Percentiles rank a stretch among this genome's conserved stretches.
These are phyloP conservation scores for Pholiota microspora DNA, from an alignment of 768 basidiomycete species.

Conservation along the genomic window DNA sequence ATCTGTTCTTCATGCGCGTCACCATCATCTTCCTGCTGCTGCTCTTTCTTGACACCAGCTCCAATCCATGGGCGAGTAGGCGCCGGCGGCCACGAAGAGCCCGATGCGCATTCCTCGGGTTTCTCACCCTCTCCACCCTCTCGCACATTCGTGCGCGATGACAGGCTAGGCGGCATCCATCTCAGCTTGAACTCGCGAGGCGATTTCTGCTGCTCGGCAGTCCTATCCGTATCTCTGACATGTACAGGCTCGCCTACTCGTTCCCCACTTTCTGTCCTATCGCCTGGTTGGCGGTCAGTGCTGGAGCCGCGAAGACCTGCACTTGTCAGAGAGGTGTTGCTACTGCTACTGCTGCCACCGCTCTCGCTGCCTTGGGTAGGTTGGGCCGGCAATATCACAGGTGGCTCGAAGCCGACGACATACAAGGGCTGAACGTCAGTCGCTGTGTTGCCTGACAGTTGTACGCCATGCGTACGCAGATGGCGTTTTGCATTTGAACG, in stretches of 20 bases:
- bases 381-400: slow-evolving; percentile 28
- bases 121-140: background rate
- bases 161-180: slow-evolving; percentile 42
- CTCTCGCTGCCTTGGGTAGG: background rate
- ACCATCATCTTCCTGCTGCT: background rate
- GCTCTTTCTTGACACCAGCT: background rate
- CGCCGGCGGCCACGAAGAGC: too few species aligned
- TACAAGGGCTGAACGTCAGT: slow-evolving; percentile 22
- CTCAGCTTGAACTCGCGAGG: slow-evolving; percentile 28
- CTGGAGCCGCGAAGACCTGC: too few species aligned
- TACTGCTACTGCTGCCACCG: background rate
- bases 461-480: slow-evolving; percentile 69
- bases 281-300: too few species aligned
- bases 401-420: slow-evolving; percentile 37
- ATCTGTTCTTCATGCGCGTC: background rate
- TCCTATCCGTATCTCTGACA: background rate
- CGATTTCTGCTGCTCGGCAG: background rate
- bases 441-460: slow-evolving; percentile 15
- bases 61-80: too few species aligned
- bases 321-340: background rate
- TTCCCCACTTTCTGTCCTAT: too few species aligned
- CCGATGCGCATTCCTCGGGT: slow-evolving; percentile 6
- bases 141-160: slow-evolving; percentile 24
- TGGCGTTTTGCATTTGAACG: slow-evolving; percentile 82
- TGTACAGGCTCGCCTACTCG: too few species aligned